Evolutionary conservation across 495 filamentous ascomycete species (phyloP), one percentile per base, ranked within the genome.

Genomic region (Hypoxylon crocopeplum): DNA sequence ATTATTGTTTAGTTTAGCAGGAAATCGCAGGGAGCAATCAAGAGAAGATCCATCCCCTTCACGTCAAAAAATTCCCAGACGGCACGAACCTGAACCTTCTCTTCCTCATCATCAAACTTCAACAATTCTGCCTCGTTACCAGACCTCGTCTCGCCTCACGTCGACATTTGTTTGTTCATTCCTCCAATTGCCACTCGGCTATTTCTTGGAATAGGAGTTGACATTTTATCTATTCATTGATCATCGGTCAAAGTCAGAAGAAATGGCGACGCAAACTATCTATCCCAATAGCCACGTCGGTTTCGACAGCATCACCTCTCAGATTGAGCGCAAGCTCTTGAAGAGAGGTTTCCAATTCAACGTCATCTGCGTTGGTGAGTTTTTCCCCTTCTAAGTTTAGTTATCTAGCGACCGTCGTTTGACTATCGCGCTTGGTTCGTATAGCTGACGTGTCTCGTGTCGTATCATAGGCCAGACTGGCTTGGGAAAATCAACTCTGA

Each of bases 301-400:
- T 84, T 97, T 98, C 80, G 93, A 98, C 81, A 97, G 94, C 79
- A 97, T 98, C 78, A 97, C 93, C 53, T 90, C 87, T 29, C 93
- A 98, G 80, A 97, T 98, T 67, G 93, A 98, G 84, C 88, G 90
- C 78, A 99, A 99, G 87, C 89, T 99, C 66, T 79, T 99, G 76
- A 99, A 99, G 85, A 92, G 94, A 73, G 94, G 94, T 66, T 99
- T 99, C 77, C 94, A 99, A 77, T 99, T 99, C 85, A 99, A 99
- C 76, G 88, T 99, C 67, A 99, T 99, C 78, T 98, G 95, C 77
- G 94, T 99, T 77, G 94, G 94, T 98, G 81, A 72, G 93, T 87
- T 36, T 33, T 22, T 44, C 20, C 32, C 41, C 22, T 42, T n/a
- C 37, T 36, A 42, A 11, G 20, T 41, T 33, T 40, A 24, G 20